Evolutionary conservation across 306 rosid genomes (phyloP).

Genomic region (Crotalaria pallida): DNA sequence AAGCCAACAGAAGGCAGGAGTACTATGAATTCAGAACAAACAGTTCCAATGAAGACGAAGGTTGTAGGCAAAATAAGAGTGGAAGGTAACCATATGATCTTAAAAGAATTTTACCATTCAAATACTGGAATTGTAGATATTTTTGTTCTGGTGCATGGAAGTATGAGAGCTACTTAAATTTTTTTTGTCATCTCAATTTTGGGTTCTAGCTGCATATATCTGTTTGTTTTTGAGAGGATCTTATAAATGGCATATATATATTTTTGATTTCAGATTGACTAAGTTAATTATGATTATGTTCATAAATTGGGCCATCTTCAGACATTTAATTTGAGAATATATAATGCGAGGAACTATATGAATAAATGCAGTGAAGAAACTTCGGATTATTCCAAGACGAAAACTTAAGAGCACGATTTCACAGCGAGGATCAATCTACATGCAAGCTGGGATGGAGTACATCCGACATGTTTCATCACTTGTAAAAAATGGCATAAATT

Average conservation of each 20-base stretch:
- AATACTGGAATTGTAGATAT: not conserved
- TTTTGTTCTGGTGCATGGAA: not conserved
- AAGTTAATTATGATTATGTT: not conserved
- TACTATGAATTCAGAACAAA: slow-evolving; percentile 53
- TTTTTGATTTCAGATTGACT: not conserved
- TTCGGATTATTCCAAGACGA: slow-evolving; percentile 74
- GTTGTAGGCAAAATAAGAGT: slow-evolving; percentile 88
- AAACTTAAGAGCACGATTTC: slow-evolving; percentile 71
- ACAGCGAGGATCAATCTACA: slow-evolving; percentile 63
- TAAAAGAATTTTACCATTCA: not conserved
- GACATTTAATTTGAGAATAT: slow-evolving; percentile 7
- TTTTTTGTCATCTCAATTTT: not conserved
- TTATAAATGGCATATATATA: not conserved
- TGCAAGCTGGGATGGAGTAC: slow-evolving; percentile 78
- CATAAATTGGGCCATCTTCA: not conserved
- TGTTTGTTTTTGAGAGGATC: not conserved
- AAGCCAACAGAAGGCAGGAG: slow-evolving; percentile 50
- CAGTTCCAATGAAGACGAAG: slow-evolving; percentile 47
- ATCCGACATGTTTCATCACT: slow-evolving; percentile 67
- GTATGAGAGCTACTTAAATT: not conserved
- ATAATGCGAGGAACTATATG: slow-evolving; percentile 9
- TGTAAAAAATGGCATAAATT: slow-evolving; percentile 68
- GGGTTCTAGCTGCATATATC: not conserved
- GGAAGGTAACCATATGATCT: slow-evolving; percentile 56
- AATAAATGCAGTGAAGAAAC: slow-evolving; percentile 63